Conservation (phyloP, 1,284 basidiomycete species). For the Taiwanofungus camphoratus region DNA sequence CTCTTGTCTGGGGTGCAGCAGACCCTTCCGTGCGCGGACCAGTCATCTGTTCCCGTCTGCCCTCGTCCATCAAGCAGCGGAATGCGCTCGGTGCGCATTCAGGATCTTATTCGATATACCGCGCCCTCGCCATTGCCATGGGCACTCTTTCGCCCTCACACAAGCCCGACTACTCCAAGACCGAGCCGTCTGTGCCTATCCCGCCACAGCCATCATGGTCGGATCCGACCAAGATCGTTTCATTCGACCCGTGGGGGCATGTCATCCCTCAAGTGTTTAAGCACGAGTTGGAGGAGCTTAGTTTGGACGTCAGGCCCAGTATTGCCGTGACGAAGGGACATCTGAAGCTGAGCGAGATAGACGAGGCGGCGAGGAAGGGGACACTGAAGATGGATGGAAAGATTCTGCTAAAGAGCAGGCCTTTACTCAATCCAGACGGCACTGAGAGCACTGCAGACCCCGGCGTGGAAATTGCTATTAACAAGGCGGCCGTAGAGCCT, state of each 20-base stretch:
- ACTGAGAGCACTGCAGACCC: constrained; percentile 54
- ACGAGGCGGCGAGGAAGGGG: constrained; percentile 74
- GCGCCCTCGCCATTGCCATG: constrained; percentile 88
- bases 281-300: constrained; percentile 55
- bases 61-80: constrained; percentile 80
- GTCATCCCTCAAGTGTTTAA: constrained; percentile 78
- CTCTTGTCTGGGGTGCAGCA: constrained; percentile 78
- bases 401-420: constrained; percentile 66
- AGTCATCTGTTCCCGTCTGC: constrained; percentile 84
- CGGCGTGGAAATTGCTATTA: constrained; percentile 83
- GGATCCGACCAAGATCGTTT: constrained; percentile 81
- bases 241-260: constrained; percentile 94
- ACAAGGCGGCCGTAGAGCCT: constrained; percentile 87
- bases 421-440: constrained; percentile 58
- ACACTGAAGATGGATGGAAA: constrained; percentile 79
- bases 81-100: constrained; percentile 94
- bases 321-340: constrained; percentile 89
- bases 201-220: constrained; percentile 81
- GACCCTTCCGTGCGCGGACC: constrained; percentile 73
- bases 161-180: constrained; percentile 83
- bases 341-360: constrained; percentile 89
- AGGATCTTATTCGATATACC: constrained; percentile 93
- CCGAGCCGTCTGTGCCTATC: constrained; percentile 85
- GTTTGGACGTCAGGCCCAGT: constrained; percentile 81
- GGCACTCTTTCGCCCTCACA: constrained; percentile 82